Base-by-base conservation (phyloP, 768 basidiomycete species). In the Vararia minispora region DNA sequence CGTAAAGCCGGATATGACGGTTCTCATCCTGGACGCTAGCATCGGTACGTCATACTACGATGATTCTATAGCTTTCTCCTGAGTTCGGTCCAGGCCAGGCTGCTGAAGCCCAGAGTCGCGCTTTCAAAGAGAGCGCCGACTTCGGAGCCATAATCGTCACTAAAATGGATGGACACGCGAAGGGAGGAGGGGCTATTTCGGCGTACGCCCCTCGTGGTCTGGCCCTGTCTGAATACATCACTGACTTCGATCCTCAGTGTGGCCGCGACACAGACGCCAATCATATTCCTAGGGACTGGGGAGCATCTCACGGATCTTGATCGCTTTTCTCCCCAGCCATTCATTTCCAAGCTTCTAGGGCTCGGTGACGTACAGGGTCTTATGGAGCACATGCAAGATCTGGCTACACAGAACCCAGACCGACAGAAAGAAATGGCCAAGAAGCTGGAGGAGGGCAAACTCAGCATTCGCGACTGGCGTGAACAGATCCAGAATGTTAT, bases 61-160 rank as follows among this genome's bases (percentile, higher is more conserved):
- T 8, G 4, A 12, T 3, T 14, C 6, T n/a, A 17, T 6, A 21
- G 10, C 17, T 22, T 25, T 35, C n/a, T 35, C 37, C 26, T 34
- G 39, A 7, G 34, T 22, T 21, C 16, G 34, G 24, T 33, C 14
- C 28, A 61, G 90, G 94, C 54, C 95, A 99, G 69, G 92, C 95
- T 7, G 95, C 95, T 11, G 95, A 99, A 56, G 84, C 87, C 5
- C 95, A 99, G 54, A 85, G 84, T 57, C 75, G 77, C 28, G 95
- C 95, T 1, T 99, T 99, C 71, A 99, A 99, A 61, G 94, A 98
- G 45, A 89, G 84, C 43, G 87, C 91, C 16, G 78, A 95, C 55
- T 99, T 99, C 56, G 95, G 94, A 41, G 95, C 94, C 2, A 99
- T 99, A 48, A 95, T 99, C 43, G 95, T 99, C 12, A 99, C 95